A percentile compares a stretch with the other conserved stretches of the same genome.
phyloP scores from a whole-genome alignment of 2,329 filamentous ascomycete species.

The Knufia fluminis region DNA sequence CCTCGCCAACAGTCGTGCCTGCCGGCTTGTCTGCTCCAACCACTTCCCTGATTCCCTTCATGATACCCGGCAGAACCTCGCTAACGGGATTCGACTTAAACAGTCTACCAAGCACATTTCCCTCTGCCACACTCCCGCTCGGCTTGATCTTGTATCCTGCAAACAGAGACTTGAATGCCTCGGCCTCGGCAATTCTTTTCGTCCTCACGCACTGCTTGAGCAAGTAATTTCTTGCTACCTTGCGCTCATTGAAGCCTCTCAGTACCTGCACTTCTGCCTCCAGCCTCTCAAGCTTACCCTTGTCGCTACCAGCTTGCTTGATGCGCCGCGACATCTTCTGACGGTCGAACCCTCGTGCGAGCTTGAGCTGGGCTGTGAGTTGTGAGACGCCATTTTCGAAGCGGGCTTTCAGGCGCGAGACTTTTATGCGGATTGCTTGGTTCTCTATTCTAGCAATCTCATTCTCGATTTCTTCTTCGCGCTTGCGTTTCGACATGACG shows the following conservation, averaged over 20 bases:
- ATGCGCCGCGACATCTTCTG: slow-evolving; percentile 54
- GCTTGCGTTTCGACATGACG: slow-evolving; percentile 24
- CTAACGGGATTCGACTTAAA: slow-evolving; percentile 53
- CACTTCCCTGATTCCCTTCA: slow-evolving; percentile 32
- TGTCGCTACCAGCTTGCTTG: slow-evolving; percentile 44
- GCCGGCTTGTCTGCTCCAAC: slow-evolving; percentile 28
- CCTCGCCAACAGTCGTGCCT: slow-evolving; percentile 5
- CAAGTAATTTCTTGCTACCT: slow-evolving; percentile 45
- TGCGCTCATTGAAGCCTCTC: slow-evolving; percentile 46
- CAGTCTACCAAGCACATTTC: slow-evolving; percentile 51
- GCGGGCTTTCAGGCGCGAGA: slow-evolving; percentile 35
- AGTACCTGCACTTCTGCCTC: slow-evolving; percentile 47
- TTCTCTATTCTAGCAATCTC: slow-evolving; percentile 12
- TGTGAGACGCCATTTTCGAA: slow-evolving; percentile 43
- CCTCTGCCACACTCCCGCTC: slow-evolving; percentile 37
- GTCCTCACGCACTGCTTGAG: slow-evolving; percentile 48
- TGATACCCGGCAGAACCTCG: slow-evolving; percentile 42
- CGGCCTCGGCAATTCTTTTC: slow-evolving; percentile 46
- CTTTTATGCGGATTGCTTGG: slow-evolving; percentile 27
- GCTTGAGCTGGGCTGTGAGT: slow-evolving; percentile 46
- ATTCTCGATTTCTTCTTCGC: slow-evolving; percentile 10
- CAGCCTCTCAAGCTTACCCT: slow-evolving; percentile 35
- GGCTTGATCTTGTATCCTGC: slow-evolving; percentile 29
- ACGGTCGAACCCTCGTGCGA: slow-evolving; percentile 52
- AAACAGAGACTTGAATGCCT: slow-evolving; percentile 37